Percentiles rank a stretch among this genome's conserved stretches.
These are phyloP conservation scores for Ceratocystis smalleyi DNA, from an alignment of 2,329 filamentous ascomycete genomes.

Conservation along the genomic window DNA sequence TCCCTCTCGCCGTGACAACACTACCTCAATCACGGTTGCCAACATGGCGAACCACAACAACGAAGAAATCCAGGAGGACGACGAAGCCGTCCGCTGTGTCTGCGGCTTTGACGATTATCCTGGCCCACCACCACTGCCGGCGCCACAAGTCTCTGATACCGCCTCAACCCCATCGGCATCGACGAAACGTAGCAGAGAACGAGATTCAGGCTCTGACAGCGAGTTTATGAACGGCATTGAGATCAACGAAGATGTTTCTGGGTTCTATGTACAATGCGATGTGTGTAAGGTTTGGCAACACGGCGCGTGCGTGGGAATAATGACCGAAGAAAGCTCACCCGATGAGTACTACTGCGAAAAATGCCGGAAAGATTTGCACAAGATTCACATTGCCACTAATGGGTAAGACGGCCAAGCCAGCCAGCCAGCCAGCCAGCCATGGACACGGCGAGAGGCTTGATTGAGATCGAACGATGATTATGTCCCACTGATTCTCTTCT, in stretches of 20 bases:
- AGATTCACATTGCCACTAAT: conserved; percentile 61
- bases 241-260: conserved; percentile 71
- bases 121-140: conserved; percentile 46
- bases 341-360: conserved; percentile 97
- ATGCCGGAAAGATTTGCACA: conserved; percentile 83
- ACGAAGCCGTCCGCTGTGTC: conserved; percentile 89
- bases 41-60: conserved; percentile 38
- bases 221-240: conserved; percentile 44
- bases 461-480: conserved; percentile 16
- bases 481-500: background rate
- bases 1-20: conserved; percentile 26
- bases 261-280: conserved; percentile 96
- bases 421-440: background rate
- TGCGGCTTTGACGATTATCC: conserved; percentile 93
- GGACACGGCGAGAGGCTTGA: conserved; percentile 5
- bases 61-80: conserved; percentile 64
- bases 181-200: conserved; percentile 38
- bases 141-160: conserved; percentile 28
- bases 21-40: conserved; percentile 20
- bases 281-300: conserved; percentile 98
- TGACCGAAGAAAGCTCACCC: conserved; percentile 80
- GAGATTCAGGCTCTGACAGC: conserved; percentile 27
- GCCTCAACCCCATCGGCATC: conserved; percentile 25
- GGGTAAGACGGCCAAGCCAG: conserved; percentile 47
- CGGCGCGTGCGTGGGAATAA: conserved; percentile 91